Conservation (phyloP, 1,284 basidiomycete species). For the Veloboletus limbatus region DNA sequence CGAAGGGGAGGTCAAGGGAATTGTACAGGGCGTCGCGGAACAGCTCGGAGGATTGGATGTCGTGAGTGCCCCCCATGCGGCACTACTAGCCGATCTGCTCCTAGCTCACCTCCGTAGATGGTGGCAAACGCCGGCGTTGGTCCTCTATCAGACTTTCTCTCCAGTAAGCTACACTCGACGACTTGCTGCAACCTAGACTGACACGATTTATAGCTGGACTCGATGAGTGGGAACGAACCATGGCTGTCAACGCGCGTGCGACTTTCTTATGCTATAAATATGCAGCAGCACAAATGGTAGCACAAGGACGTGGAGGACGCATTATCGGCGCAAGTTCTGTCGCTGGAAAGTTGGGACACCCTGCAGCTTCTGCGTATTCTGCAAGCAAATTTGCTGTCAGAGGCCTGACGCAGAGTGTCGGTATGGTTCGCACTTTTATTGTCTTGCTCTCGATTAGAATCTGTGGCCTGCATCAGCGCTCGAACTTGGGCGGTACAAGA, state of each 20-base stretch:
- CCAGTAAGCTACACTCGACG: constrained; percentile 1
- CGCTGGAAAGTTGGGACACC: constrained; percentile 18
- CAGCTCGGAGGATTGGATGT: constrained; percentile 19
- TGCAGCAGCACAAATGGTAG: constrained; percentile 36
- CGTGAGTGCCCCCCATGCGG: background rate
- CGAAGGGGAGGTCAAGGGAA: constrained; percentile 13
- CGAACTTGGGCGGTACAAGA: constrained; percentile 33
- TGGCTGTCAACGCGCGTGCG: too few relatives aligned
- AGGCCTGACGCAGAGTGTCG: constrained; percentile 27
- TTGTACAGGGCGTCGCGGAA: constrained; percentile 1
- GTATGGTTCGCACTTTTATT: constrained; percentile 1
- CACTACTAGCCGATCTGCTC: background rate
- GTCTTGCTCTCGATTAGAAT: background rate
- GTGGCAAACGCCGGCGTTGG: constrained; percentile 16
- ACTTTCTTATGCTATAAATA: too few relatives aligned
- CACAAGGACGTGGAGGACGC: constrained; percentile 38
- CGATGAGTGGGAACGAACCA: constrained; percentile 25
- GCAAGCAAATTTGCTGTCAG: constrained; percentile 34
- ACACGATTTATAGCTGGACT: constrained; percentile 16
- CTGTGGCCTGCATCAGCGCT: constrained; percentile 13
- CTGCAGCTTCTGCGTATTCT: constrained; percentile 13
- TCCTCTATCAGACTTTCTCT: background rate
- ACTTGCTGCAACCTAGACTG: background rate
- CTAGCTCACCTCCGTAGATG: constrained; percentile 11
- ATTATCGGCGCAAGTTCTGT: constrained; percentile 36